Percentiles rank a stretch among this genome's conserved stretches.
Evolutionary conservation across 495 filamentous ascomycete genomes (phyloP).

Genomic region (Physcia stellaris): DNA sequence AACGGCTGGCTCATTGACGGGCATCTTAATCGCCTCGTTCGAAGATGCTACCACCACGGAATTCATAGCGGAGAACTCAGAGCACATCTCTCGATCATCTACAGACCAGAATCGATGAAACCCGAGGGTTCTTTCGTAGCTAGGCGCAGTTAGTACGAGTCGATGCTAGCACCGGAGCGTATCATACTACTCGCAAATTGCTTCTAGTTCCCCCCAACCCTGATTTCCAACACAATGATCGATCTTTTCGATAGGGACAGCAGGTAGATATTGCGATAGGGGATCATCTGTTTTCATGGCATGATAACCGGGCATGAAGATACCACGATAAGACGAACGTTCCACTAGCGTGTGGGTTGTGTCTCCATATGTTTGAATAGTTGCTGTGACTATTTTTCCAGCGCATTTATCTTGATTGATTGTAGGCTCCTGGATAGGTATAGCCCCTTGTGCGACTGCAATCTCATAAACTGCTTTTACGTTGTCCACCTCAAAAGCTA

Average conservation of each 20-base stretch:
- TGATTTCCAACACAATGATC: constrained; percentile 95
- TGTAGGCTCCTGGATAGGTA: constrained; percentile 42
- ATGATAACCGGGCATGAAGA: constrained; percentile 72
- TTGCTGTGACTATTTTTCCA: constrained; percentile 51
- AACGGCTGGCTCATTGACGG: constrained; percentile 86
- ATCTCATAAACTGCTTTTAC: constrained; percentile 57
- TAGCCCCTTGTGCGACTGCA: constrained; percentile 58
- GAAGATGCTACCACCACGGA: constrained; percentile 77
- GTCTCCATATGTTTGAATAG: constrained; percentile 78
- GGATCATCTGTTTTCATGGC: constrained; percentile 30
- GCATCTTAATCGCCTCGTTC: constrained; percentile 84
- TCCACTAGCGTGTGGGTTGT: constrained; percentile 82
- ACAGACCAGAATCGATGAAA: constrained; percentile 95
- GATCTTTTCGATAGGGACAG: constrained; percentile 53
- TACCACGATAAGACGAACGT: constrained; percentile 46
- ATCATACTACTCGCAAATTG: constrained; percentile 59
- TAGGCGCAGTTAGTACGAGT: constrained; percentile 8
- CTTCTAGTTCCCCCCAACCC: constrained; percentile 77
- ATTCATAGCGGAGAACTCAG: constrained; percentile 74
- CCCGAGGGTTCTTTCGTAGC: constrained; percentile 74
- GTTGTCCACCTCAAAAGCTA: constrained; percentile 81
- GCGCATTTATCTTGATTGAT: constrained; percentile 27
- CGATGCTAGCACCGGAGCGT: not conserved
- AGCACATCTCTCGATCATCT: constrained; percentile 76
- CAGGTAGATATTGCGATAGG: constrained; percentile 38